Evolutionary conservation across 1,139 yeast genomes (phyloP), one percentile per base, ranked within the genome.

Genomic region (Blastobotrys arbuscula): DNA sequence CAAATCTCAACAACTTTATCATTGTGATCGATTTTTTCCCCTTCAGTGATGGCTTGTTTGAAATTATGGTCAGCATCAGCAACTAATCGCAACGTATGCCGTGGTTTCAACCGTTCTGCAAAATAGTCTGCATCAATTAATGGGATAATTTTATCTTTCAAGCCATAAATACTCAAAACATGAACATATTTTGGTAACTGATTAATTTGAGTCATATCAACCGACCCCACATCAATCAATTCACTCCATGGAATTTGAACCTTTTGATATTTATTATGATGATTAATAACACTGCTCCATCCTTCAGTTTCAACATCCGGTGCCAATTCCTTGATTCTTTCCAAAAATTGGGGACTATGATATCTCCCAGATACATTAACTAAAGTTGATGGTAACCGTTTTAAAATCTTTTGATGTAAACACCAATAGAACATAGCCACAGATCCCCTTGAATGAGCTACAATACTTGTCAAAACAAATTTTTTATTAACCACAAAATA

Each of bases 391-490:
- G 85, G 79, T 9, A 31, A 13, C 13, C 26, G 19, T 7, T 16
- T 21, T n/a, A 26, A 19, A 19, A 13, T 36, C 61, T 61, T 52
- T 21, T 64, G 57, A 15, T 60, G 52, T 39, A 74, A 51, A 1
- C 83, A 82, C 88, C 94, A 89, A 50, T 77, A 69, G 58, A 86
- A 81, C 80, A 82, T 78, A n/a, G 92, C 84, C 21, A 84, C 76
- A 0, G 79, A 73, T 3, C 95, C 97, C 52, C 97, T 70, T 0
- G 96, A 86, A 63, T 90, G 97, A 2, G 81, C 82, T 33, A 86
- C 78, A 5, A 87, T 64, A 2, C 65, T 61, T 45, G 58, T 77
- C 12, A 87, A 67, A 26, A 81, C 61, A 56, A 72, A 80, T 44
- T 75, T 74, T 38, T 75, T 74, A 18, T 31, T 24, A 21, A 37